Evolutionary conservation across 2,329 filamentous ascomycete species (phyloP).

Genomic region (Neurospora sp.): DNA sequence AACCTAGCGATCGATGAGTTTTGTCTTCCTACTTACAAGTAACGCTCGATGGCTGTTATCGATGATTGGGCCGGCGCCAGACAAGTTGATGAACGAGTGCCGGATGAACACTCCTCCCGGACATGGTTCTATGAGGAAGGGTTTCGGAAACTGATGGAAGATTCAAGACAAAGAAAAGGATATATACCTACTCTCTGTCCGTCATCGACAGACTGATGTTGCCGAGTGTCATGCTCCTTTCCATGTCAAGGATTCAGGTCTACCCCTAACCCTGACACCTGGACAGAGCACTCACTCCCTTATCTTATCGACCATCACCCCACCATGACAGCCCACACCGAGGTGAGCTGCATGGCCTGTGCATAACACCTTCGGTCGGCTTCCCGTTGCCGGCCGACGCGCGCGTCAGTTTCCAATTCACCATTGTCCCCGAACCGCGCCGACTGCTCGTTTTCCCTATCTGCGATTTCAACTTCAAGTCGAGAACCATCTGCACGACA

Average conservation of each 20-base stretch:
- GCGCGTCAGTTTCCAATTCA: neutral
- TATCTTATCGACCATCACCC: neutral
- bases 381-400: neutral
- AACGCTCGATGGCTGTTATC: neutral
- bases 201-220: neutral
- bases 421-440: neutral
- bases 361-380: neutral
- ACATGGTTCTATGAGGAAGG: neutral
- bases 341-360: neutral
- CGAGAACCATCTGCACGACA: neutral
- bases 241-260: neutral
- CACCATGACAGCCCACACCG: neutral
- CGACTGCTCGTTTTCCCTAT: neutral
- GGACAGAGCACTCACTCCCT: neutral
- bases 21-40: neutral
- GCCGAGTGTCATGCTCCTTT: neutral
- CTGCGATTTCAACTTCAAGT: neutral
- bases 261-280: neutral
- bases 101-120: neutral
- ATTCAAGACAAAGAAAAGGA: too few relatives aligned
- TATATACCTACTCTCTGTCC: neutral
- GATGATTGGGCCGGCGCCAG: neutral
- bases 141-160: too few relatives aligned
- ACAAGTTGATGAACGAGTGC: neutral
- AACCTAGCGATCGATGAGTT: neutral